A percentile compares a stretch with the other conserved stretches of the same genome.
Evolutionary conservation across 345 rosid genomes (phyloP).

Genomic region (Zanthoxylum bungeanum): DNA sequence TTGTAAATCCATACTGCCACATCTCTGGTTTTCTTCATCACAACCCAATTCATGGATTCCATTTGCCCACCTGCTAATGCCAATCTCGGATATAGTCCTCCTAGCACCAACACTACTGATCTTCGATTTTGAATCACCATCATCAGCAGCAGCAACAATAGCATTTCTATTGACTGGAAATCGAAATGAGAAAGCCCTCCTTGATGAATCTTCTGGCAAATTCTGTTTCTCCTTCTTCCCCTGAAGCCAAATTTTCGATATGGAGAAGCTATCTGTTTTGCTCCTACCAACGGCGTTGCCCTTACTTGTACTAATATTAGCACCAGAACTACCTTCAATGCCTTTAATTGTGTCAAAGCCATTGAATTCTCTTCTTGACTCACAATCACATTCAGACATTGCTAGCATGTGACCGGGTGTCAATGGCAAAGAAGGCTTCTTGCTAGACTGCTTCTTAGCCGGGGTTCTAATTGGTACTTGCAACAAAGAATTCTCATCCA

Average conservation of each 20-base stretch:
- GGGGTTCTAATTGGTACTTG: conserved; percentile 71
- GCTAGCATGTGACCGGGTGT: conserved; percentile 65
- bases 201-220: conserved; percentile 37
- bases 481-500: conserved; percentile 73
- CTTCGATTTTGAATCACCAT: conserved; percentile 27
- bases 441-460: conserved; percentile 51
- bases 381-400: conserved; percentile 63
- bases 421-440: conserved; percentile 49
- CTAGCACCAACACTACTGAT: conserved; percentile 15
- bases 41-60: conserved; percentile 32
- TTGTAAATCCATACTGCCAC: conserved; percentile 35
- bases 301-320: conserved; percentile 8
- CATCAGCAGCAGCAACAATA: conserved; percentile 7
- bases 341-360: conserved; percentile 30
- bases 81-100: conserved; percentile 39
- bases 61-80: conserved; percentile 35
- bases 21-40: conserved; percentile 50
- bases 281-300: conserved; percentile 26
- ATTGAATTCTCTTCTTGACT: conserved; percentile 55
- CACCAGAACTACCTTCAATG: conserved; percentile 18
- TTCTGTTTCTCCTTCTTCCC: conserved; percentile 59
- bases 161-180: conserved; percentile 35
- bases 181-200: conserved; percentile 64
- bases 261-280: conserved; percentile 72
- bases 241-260: conserved; percentile 84